A percentile compares a stretch with the other conserved stretches of the same genome.
Conservation (phyloP, 495 filamentous ascomycete genomes). For the Xylaria sp. region DNA sequence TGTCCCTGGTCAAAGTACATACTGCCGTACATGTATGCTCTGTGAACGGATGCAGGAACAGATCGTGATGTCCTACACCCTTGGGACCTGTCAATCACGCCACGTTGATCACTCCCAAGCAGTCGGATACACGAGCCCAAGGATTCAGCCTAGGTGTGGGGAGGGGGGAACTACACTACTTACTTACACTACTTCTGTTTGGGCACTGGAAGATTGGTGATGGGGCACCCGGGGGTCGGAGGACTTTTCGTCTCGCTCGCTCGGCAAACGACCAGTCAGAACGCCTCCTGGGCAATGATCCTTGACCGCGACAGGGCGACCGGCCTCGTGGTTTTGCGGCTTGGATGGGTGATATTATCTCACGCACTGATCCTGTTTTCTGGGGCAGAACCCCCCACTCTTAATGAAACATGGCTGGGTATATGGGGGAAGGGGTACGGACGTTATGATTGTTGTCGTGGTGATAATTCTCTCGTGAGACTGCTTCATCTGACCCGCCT, state of each 20-base stretch:
- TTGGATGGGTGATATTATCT: slow-evolving; percentile 26
- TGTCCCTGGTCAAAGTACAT: background rate
- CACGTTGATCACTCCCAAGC: slow-evolving; percentile 29
- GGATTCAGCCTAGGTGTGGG: slow-evolving; percentile 16
- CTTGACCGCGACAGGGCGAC: background rate
- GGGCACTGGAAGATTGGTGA: background rate
- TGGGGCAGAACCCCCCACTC: slow-evolving; percentile 22
- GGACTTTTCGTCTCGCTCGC: slow-evolving; percentile 5
- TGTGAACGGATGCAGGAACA: background rate
- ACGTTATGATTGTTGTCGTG: slow-evolving; percentile 8
- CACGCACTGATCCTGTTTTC: slow-evolving; percentile 12
- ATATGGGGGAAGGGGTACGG: background rate
- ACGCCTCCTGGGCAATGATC: background rate
- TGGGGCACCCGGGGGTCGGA: background rate
- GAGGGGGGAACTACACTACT: too few species aligned
- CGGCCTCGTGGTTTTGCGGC: slow-evolving; percentile 15
- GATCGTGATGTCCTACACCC: slow-evolving; percentile 6
- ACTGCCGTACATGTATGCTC: background rate
- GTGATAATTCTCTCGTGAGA: slow-evolving; percentile 6
- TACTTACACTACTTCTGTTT: slow-evolving; percentile 3
- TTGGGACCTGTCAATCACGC: slow-evolving; percentile 3
- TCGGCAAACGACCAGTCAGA: slow-evolving; percentile 30
- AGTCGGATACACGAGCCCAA: slow-evolving; percentile 17
- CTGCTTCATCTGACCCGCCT: slow-evolving; percentile 9
- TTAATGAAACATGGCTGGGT: slow-evolving; percentile 14